A percentile compares a stretch with the other conserved stretches of the same genome.
Conservation (phyloP, 177 flowering plant genomes). For the Vitis hybrid region DNA sequence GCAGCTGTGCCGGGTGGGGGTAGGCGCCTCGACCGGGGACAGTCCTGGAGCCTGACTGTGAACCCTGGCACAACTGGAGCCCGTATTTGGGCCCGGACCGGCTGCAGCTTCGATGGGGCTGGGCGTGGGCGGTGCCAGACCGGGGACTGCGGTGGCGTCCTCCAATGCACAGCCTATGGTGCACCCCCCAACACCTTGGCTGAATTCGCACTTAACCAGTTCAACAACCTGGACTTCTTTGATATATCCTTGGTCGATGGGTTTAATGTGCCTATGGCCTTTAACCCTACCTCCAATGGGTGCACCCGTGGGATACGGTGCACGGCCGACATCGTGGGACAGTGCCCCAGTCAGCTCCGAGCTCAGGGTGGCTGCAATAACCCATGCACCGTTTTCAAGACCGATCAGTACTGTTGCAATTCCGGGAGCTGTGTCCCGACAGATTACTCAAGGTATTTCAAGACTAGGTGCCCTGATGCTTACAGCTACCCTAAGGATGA, state of each 20-base stretch:
- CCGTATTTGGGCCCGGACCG: slow-evolving; percentile 28
- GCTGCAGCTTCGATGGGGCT: slow-evolving; percentile 18
- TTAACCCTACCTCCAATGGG: slow-evolving; percentile 30
- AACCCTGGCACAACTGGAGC: slow-evolving; percentile 17
- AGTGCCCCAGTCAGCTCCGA: slow-evolving; percentile 38
- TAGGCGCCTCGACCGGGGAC: slow-evolving; percentile 26
- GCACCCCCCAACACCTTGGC: slow-evolving; percentile 27
- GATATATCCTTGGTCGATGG: slow-evolving; percentile 68
- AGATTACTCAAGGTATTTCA: slow-evolving; percentile 34
- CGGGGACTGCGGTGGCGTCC: slow-evolving; percentile 26
- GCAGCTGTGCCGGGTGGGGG: slow-evolving; percentile 47
- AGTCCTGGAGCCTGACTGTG: slow-evolving; percentile 34
- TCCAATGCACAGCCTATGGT: slow-evolving; percentile 19
- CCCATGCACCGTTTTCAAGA: slow-evolving; percentile 46
- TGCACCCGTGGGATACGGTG: slow-evolving; percentile 34
- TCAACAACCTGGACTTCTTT: slow-evolving; percentile 36
- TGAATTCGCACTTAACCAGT: slow-evolving; percentile 21
- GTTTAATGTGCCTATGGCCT: slow-evolving; percentile 56
- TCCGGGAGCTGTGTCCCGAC: slow-evolving; percentile 35
- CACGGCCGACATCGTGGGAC: slow-evolving; percentile 36
- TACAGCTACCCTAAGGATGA: slow-evolving; percentile 19
- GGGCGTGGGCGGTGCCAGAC: slow-evolving; percentile 21
- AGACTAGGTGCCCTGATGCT: slow-evolving; percentile 45
- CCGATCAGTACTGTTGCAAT: slow-evolving; percentile 36
- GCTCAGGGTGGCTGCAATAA: too few species aligned